phyloP scores from a whole-genome alignment of 2,329 filamentous ascomycete species.

The Aschersonia sp. region DNA sequence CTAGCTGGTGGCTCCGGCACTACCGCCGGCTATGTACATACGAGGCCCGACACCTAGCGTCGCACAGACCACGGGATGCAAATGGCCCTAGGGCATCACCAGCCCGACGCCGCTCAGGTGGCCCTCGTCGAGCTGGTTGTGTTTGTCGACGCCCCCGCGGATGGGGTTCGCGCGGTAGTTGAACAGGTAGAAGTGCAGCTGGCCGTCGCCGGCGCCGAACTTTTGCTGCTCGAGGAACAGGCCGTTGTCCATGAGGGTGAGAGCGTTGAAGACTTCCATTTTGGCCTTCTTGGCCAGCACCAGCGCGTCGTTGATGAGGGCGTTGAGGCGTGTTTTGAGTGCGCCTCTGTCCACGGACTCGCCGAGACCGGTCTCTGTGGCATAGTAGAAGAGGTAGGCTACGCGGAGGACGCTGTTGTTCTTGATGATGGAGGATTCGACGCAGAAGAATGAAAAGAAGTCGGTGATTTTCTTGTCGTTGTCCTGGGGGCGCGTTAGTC shows the following conservation, averaged over 20 bases:
- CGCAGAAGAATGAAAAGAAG: slow-evolving; percentile 92
- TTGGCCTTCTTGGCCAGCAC: slow-evolving; percentile 70
- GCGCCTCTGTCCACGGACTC: slow-evolving; percentile 37
- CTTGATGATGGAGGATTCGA: slow-evolving; percentile 85
- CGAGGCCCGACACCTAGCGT: too few relatives aligned
- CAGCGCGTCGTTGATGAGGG: slow-evolving; percentile 69
- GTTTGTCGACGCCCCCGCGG: slow-evolving; percentile 66
- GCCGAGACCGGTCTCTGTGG: slow-evolving; percentile 61
- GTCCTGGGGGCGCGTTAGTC: slow-evolving; percentile 18
- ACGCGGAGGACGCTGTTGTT: slow-evolving; percentile 68
- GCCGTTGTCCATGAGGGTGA: slow-evolving; percentile 86
- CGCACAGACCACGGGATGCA: too few relatives aligned
- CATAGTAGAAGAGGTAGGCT: slow-evolving; percentile 97
- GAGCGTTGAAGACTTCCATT: slow-evolving; percentile 94
- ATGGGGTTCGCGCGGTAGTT: slow-evolving; percentile 89
- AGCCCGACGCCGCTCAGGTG: slow-evolving; percentile 77
- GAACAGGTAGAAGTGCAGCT: slow-evolving; percentile 93
- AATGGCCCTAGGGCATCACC: slow-evolving; percentile 45
- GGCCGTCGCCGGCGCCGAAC: slow-evolving; percentile 87
- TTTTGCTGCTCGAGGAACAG: slow-evolving; percentile 89
- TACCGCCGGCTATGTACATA: too few relatives aligned
- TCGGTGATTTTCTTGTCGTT: slow-evolving; percentile 74
- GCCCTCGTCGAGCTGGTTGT: slow-evolving; percentile 63
- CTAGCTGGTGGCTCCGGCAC: too few relatives aligned
- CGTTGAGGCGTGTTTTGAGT: slow-evolving; percentile 68